These are phyloP conservation scores for Gentiana dahurica DNA, from an alignment of 257 asterid genomes.

Conservation along the genomic window DNA sequence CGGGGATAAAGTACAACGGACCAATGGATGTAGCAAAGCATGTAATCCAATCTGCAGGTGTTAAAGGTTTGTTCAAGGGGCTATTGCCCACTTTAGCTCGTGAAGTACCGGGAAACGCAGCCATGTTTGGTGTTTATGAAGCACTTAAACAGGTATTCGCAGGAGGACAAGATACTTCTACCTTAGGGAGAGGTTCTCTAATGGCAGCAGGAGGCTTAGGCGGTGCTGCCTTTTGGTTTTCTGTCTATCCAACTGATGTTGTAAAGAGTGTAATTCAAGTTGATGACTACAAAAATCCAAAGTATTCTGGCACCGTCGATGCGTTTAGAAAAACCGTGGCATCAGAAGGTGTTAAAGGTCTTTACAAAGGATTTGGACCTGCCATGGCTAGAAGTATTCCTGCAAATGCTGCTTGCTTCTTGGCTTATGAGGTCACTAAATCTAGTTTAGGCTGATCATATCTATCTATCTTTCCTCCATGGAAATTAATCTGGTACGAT, in stretches of 20 bases:
- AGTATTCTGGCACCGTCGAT: constrained; percentile 51
- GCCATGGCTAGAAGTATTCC: constrained; percentile 89
- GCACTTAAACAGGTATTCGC: constrained; percentile 58
- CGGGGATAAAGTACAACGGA: constrained; percentile 53
- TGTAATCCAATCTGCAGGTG: constrained; percentile 55
- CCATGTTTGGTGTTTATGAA: constrained; percentile 80
- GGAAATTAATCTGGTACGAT: no score
- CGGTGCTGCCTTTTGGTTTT: constrained; percentile 67
- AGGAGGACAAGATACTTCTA: constrained; percentile 59
- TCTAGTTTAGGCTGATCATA: constrained; percentile 56
- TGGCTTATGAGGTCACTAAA: constrained; percentile 71
- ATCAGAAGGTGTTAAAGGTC: constrained; percentile 62
- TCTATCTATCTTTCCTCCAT: no score
- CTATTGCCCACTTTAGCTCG: constrained; percentile 65
- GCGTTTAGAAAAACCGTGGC: constrained; percentile 62
- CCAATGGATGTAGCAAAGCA: constrained; percentile 83
- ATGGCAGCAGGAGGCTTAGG: constrained; percentile 68
- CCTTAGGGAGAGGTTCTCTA: constrained; percentile 56
- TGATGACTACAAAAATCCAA: constrained; percentile 67
- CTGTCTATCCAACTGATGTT: constrained; percentile 72
- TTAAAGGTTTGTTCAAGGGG: constrained; percentile 68
- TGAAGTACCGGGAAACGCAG: constrained; percentile 80
- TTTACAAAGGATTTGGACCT: constrained; percentile 83
- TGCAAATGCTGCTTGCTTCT: constrained; percentile 81
- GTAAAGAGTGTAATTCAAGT: constrained; percentile 74